A percentile compares a stretch with the other conserved stretches of the same genome.
Conservation (phyloP, 2,329 filamentous ascomycete genomes). For the Metarhizium sp. region DNA sequence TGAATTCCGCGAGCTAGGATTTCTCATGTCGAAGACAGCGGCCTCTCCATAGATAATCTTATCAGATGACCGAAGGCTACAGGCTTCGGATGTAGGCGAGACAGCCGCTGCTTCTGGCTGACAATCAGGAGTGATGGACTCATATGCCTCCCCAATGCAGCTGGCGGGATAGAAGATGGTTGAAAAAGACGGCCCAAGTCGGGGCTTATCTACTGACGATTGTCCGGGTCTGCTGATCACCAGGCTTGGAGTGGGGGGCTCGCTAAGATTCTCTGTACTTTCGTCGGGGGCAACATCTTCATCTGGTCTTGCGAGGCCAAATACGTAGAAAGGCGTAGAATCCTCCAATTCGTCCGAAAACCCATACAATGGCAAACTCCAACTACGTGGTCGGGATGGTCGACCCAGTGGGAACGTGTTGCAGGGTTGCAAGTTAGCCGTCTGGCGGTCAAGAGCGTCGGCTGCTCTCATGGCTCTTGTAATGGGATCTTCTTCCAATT, state of each 20-base stretch:
- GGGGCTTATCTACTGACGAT: slow-evolving; percentile 1
- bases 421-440: slow-evolving; percentile 41
- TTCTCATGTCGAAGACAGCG: slow-evolving; percentile 26
- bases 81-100: slow-evolving; percentile 24
- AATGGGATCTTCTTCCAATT: slow-evolving; percentile 42
- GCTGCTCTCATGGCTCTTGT: slow-evolving; percentile 49
- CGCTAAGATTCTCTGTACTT: slow-evolving; percentile 6
- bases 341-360: slow-evolving; percentile 33
- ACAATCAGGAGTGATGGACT: slow-evolving; percentile 9
- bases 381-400: slow-evolving; percentile 32
- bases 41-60: slow-evolving; percentile 31
- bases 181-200: slow-evolving; percentile 12
- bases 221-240: slow-evolving; percentile 20
- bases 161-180: slow-evolving; percentile 17
- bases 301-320: slow-evolving; percentile 26
- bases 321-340: slow-evolving; percentile 37
- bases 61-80: slow-evolving; percentile 24
- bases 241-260: slow-evolving; percentile 16
- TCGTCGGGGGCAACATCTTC: slow-evolving; percentile 12
- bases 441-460: slow-evolving; percentile 46
- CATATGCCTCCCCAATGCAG: slow-evolving; percentile 25
- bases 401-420: slow-evolving; percentile 38
- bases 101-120: slow-evolving; percentile 13
- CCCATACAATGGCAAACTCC: slow-evolving; percentile 39
- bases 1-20: slow-evolving; percentile 14